Percentiles rank a stretch among this genome's conserved stretches.
These are phyloP conservation scores for Aspergillus persii DNA, from an alignment of 2,329 filamentous ascomycete species.

Conservation along the genomic window DNA sequence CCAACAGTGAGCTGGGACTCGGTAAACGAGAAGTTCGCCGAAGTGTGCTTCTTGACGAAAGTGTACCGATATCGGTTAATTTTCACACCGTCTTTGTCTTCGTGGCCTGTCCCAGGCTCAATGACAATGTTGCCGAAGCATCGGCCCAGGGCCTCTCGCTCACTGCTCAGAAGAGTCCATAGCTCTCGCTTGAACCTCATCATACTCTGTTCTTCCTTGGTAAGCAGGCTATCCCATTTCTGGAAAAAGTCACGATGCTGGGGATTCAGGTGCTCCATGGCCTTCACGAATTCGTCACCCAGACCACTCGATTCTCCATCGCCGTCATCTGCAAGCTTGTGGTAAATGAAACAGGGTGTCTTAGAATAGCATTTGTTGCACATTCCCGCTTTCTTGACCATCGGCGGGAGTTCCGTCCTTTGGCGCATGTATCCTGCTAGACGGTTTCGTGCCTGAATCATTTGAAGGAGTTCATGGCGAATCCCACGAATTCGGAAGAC, in stretches of 20 bases:
- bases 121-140: constrained; percentile 89
- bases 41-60: constrained; percentile 67
- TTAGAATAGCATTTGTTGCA: constrained; percentile 91
- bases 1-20: constrained; percentile 85
- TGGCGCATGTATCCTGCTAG: constrained; percentile 82
- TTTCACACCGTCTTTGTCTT: constrained; percentile 69
- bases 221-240: constrained; percentile 91
- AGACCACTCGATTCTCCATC: constrained; percentile 78
- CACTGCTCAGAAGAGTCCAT: constrained; percentile 90
- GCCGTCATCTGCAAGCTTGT: constrained; percentile 83
- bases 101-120: constrained; percentile 69
- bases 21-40: constrained; percentile 72
- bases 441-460: constrained; percentile 94
- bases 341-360: constrained; percentile 86
- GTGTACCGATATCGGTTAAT: constrained; percentile 91
- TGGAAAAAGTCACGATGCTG: constrained; percentile 79
- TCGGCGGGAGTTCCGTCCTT: constrained; percentile 76
- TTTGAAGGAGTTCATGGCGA: constrained; percentile 84
- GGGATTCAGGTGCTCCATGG: constrained; percentile 73
- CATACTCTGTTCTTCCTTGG: constrained; percentile 88
- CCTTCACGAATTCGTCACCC: constrained; percentile 75
- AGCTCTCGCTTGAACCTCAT: constrained; percentile 84
- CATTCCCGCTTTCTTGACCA: constrained; percentile 77
- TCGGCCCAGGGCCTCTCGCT: constrained; percentile 82
- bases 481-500: constrained; percentile 82